phyloP scores from a whole-genome alignment of 345 rosid genomes.

The Iberis pinnata region DNA sequence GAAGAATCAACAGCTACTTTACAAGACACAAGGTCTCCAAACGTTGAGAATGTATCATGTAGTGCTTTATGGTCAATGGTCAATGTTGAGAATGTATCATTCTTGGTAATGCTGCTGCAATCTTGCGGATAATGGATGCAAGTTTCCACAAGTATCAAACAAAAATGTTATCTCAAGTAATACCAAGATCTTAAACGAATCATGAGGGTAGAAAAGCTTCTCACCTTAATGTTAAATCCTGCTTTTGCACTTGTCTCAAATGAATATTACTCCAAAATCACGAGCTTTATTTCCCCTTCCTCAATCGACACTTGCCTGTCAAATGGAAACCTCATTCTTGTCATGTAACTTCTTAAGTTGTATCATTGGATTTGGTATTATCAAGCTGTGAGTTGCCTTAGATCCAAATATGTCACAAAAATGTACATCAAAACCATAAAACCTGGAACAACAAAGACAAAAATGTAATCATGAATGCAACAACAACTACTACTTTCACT shows the following conservation, averaged over 20 bases:
- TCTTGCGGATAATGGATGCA: slow-evolving; percentile 89
- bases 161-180: not conserved
- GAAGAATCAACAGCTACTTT: slow-evolving; percentile 81
- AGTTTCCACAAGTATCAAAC: slow-evolving; percentile 15
- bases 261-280: slow-evolving; percentile 79
- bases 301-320: slow-evolving; percentile 92
- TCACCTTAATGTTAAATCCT: slow-evolving; percentile 87
- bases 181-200: not conserved
- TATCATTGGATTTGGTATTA: not conserved
- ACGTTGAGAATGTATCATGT: too few relatives aligned
- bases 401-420: slow-evolving; percentile 79
- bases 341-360: not conserved
- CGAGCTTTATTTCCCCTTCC: slow-evolving; percentile 88
- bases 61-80: slow-evolving; percentile 88
- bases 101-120: slow-evolving; percentile 91
- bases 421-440: slow-evolving; percentile 86
- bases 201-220: not conserved
- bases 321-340: not conserved
- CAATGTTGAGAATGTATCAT: too few relatives aligned
- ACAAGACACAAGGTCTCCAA: slow-evolving; percentile 91
- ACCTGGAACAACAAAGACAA: slow-evolving; percentile 38
- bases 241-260: slow-evolving; percentile 96
- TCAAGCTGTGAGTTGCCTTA: slow-evolving; percentile 63
- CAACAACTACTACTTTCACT: too few relatives aligned
- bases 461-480: not conserved